phyloP scores from a whole-genome alignment of 2,329 filamentous ascomycete genomes.

The Stemphylium lycopersici region DNA sequence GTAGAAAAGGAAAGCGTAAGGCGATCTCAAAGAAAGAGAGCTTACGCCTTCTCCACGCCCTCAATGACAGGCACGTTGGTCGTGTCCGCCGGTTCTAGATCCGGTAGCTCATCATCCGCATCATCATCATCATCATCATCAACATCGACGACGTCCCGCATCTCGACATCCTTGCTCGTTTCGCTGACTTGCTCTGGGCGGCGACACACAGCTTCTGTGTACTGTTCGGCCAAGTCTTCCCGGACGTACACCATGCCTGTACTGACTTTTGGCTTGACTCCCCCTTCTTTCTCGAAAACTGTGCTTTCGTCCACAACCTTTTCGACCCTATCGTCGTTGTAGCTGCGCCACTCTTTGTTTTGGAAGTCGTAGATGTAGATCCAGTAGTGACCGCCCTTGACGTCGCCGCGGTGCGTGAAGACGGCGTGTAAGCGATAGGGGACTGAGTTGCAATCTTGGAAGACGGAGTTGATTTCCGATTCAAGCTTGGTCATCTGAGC shows the following conservation, averaged over 20 bases:
- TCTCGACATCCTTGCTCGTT: constrained; percentile 19
- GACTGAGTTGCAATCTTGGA: constrained; percentile 67
- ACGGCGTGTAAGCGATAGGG: constrained; percentile 88
- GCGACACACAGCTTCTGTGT: constrained; percentile 61
- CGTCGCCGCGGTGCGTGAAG: constrained; percentile 82
- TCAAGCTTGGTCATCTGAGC: constrained; percentile 55
- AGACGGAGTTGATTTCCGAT: constrained; percentile 62
- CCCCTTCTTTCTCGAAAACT: constrained; percentile 72
- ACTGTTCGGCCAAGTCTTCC: constrained; percentile 65
- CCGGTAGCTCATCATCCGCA: constrained; percentile 12
- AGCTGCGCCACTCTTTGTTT: constrained; percentile 82
- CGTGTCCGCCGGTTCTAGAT: constrained; percentile 9
- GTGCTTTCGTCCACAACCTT: constrained; percentile 69
- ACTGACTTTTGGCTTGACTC: constrained; percentile 52
- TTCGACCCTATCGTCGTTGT: constrained; percentile 86
- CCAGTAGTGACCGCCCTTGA: constrained; percentile 83
- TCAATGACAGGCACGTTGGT: constrained; percentile 32
- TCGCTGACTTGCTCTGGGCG: constrained; percentile 13
- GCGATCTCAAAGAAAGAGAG: constrained; percentile 1
- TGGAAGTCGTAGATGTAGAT: constrained; percentile 94
- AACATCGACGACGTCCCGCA: constrained; percentile 19
- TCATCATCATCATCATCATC: constrained; percentile 2
- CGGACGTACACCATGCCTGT: constrained; percentile 82
- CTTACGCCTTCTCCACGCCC: constrained; percentile 39
- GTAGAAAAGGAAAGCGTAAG: not conserved